phyloP scores from a whole-genome alignment of 495 filamentous ascomycete species.

The Penicillium manginii region DNA sequence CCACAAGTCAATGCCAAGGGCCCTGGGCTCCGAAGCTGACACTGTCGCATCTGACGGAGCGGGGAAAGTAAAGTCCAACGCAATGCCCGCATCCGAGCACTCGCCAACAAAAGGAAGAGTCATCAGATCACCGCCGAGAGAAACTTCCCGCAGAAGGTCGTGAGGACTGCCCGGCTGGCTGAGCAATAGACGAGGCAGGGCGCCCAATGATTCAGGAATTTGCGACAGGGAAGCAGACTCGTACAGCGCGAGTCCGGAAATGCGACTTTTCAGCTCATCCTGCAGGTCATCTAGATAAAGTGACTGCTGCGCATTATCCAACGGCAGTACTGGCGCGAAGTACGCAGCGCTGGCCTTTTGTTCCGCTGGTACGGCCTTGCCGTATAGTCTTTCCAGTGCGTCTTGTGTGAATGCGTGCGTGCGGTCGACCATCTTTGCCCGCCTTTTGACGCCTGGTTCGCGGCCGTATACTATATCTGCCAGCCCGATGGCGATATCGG shows the following conservation, averaged over 20 bases:
- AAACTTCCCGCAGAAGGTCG: slow-evolving; percentile 70
- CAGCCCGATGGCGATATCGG: slow-evolving; percentile 81
- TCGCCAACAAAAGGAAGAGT: slow-evolving; percentile 71
- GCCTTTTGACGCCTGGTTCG: slow-evolving; percentile 66
- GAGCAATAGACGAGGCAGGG: slow-evolving; percentile 74
- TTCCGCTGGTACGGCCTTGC: slow-evolving; percentile 35
- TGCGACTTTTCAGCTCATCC: slow-evolving; percentile 49
- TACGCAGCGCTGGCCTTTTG: slow-evolving; percentile 47
- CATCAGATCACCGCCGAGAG: slow-evolving; percentile 78
- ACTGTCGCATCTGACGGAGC: slow-evolving; percentile 28
- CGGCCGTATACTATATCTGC: slow-evolving; percentile 71
- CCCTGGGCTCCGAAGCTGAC: slow-evolving; percentile 27
- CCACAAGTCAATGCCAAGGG: slow-evolving; percentile 82
- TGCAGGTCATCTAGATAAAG: slow-evolving; percentile 73
- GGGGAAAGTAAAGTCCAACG: slow-evolving; percentile 79
- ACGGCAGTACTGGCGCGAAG: slow-evolving; percentile 81
- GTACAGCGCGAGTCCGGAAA: slow-evolving; percentile 85
- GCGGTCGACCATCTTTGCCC: slow-evolving; percentile 81
- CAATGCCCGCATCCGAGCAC: slow-evolving; percentile 84
- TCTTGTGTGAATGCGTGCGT: slow-evolving; percentile 71
- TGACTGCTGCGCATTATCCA: slow-evolving; percentile 72
- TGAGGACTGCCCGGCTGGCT: slow-evolving; percentile 70
- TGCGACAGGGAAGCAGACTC: slow-evolving; percentile 69
- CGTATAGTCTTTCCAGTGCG: slow-evolving; percentile 56
- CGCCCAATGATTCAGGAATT: slow-evolving; percentile 57